Evolutionary conservation across 345 rosid species (phyloP).

Genomic region (Cardamine occulta): DNA sequence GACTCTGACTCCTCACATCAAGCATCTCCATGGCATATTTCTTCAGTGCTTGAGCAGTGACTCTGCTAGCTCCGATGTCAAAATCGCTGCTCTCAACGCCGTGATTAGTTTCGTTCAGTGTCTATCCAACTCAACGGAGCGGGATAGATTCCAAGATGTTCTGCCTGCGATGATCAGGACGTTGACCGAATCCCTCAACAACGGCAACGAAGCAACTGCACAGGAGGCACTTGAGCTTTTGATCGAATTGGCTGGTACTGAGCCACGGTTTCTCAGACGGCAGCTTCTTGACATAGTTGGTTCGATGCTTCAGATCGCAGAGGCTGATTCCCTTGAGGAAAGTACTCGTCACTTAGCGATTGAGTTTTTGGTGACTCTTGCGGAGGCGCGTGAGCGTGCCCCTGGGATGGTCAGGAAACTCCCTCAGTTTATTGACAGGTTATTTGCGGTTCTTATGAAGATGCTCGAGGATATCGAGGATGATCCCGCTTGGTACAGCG

Average conservation of each 20-base stretch:
- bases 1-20: conserved; percentile 70
- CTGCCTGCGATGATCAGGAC: conserved; percentile 94
- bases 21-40: conserved; percentile 85
- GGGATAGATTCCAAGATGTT: conserved; percentile 96
- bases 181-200: conserved; percentile 86
- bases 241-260: conserved; percentile 96
- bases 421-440: conserved; percentile 89
- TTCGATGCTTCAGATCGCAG: conserved; percentile 95
- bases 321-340: conserved; percentile 92
- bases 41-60: conserved; percentile 67
- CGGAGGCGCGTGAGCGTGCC: conserved; percentile 97
- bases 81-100: conserved; percentile 91
- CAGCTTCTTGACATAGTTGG: conserved; percentile 92
- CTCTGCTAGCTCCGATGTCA: conserved; percentile 69
- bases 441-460: conserved; percentile 86
- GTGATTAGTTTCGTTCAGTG: conserved; percentile 96
- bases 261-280: conserved; percentile 87
- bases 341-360: conserved; percentile 90
- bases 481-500: conserved; percentile 89
- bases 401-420: conserved; percentile 99
- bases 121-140: conserved; percentile 62
- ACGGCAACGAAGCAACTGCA: conserved; percentile 89
- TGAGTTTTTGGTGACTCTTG: conserved; percentile 92
- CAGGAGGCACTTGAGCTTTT: conserved; percentile 95
- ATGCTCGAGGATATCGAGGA: conserved; percentile 95